Conservation (phyloP, 2,329 filamentous ascomycete species). For the Coniochaeta sp. region DNA sequence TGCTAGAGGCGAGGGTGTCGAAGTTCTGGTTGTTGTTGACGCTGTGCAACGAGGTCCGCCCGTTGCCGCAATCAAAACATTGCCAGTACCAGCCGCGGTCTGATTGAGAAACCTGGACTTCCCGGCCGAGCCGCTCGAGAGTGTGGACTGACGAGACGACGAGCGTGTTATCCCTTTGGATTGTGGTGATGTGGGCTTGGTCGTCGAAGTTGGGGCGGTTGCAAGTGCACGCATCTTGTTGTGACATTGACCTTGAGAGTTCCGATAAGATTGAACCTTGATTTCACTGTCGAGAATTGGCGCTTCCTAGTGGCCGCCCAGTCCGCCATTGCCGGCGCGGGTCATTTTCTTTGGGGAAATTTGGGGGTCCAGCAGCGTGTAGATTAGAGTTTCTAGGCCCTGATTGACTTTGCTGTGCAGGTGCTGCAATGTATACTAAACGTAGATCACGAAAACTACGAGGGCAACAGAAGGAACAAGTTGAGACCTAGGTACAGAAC, state of each 20-base stretch:
- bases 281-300: neutral
- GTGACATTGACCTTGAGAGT: neutral
- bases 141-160: conserved; percentile 2
- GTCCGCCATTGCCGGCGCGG: conserved; percentile 1
- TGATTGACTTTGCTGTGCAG: too few species aligned
- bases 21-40: neutral
- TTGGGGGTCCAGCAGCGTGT: neutral
- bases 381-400: neutral
- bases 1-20: neutral
- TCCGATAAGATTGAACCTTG: conserved; percentile 1
- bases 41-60: neutral
- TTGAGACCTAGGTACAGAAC: neutral
- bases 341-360: neutral
- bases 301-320: conserved; percentile 1
- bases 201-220: neutral
- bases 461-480: neutral
- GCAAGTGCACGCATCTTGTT: neutral
- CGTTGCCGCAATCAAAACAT: conserved; percentile 14
- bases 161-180: neutral
- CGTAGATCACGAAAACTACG: too few species aligned
- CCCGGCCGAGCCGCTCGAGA: neutral
- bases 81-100: conserved; percentile 15
- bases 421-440: too few species aligned
- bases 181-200: conserved; percentile 4
- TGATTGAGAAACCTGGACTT: neutral